Conservation (phyloP, 495 filamentous ascomycete species). For the Penicillium salamii region DNA sequence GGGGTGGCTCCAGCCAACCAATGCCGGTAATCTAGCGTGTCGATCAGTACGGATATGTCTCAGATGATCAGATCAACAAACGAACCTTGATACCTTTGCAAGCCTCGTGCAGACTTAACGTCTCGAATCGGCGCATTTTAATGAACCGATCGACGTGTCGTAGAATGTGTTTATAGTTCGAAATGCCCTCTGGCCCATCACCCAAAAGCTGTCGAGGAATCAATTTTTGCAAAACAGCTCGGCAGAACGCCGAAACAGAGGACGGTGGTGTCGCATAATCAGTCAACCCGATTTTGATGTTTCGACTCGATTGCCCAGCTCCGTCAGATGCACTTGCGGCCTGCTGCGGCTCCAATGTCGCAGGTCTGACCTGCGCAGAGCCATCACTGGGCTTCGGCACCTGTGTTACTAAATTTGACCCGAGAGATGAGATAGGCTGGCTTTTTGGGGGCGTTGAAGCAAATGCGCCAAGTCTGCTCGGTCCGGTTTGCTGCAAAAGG, state of each 20-base stretch:
- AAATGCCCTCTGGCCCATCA: slow-evolving; percentile 38
- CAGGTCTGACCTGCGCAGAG: not conserved
- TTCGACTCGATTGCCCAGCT: not conserved
- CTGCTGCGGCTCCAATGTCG: not conserved
- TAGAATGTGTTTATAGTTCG: slow-evolving; percentile 61
- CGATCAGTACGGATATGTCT: slow-evolving; percentile 9
- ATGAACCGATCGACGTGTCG: slow-evolving; percentile 74
- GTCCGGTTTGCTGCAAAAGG: slow-evolving; percentile 24
- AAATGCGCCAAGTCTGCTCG: slow-evolving; percentile 25
- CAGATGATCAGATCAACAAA: not conserved
- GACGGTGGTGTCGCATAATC: slow-evolving; percentile 69
- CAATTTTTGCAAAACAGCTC: slow-evolving; percentile 68
- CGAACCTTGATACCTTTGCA: slow-evolving; percentile 72
- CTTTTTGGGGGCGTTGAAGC: slow-evolving; percentile 8
- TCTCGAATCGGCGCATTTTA: slow-evolving; percentile 75
- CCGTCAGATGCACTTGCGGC: not conserved
- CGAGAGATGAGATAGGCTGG: slow-evolving; percentile 15
- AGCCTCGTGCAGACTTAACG: slow-evolving; percentile 72
- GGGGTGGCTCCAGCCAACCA: slow-evolving; percentile 66
- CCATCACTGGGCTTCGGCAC: not conserved
- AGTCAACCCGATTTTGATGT: slow-evolving; percentile 46
- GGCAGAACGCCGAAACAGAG: slow-evolving; percentile 83
- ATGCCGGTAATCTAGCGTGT: slow-evolving; percentile 56
- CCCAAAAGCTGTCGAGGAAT: slow-evolving; percentile 80
- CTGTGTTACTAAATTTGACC: slow-evolving; percentile 33